Percentiles rank a stretch among this genome's conserved stretches.
phyloP scores from a whole-genome alignment of 345 rosid species.

The Physaria fendleri region DNA sequence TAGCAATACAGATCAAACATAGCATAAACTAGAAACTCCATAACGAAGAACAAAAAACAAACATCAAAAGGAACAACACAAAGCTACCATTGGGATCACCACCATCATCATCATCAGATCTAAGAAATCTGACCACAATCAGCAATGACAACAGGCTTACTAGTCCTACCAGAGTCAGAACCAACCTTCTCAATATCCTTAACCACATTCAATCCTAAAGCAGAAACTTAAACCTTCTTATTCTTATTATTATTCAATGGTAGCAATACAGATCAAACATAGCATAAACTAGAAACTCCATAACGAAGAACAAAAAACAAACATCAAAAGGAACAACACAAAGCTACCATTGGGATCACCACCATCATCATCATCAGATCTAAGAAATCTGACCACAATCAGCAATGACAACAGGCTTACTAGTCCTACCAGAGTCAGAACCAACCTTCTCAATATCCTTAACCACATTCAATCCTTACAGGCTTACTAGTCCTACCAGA shows the following conservation, averaged over 20 bases:
- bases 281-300: too few relatives aligned
- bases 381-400: slow-evolving; percentile 54
- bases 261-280: too few relatives aligned
- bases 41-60: not conserved
- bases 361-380: not conserved
- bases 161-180: slow-evolving; percentile 40
- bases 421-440: slow-evolving; percentile 40
- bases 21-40: too few relatives aligned
- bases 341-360: slow-evolving; percentile 30
- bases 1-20: too few relatives aligned
- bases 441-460: slow-evolving; percentile 49
- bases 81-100: slow-evolving; percentile 30
- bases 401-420: slow-evolving; percentile 34
- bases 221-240: too few relatives aligned
- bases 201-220: slow-evolving; percentile 49
- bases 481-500: too few relatives aligned
- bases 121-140: slow-evolving; percentile 52
- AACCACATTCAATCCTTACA: slow-evolving; percentile 49
- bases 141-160: too few relatives aligned
- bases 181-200: slow-evolving; percentile 49
- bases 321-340: not conserved
- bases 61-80: not conserved
- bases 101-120: not conserved
- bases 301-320: not conserved
- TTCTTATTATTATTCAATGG: too few relatives aligned